Conservation (phyloP, 116 monocot genomes). For the Cymodocea nodosa region DNA sequence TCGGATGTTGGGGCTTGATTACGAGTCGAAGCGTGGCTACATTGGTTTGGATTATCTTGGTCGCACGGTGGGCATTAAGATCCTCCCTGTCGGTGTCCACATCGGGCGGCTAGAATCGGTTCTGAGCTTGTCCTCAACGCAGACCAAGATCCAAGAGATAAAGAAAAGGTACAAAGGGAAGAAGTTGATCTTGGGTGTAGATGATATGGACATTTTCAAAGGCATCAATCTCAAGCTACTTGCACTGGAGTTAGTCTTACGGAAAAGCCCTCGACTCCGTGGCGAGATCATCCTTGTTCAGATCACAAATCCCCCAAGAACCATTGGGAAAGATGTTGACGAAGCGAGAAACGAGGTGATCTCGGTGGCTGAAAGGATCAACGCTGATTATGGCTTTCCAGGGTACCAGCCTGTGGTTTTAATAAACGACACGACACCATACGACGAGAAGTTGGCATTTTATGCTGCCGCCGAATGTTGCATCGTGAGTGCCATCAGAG, state of each 20-base stretch:
- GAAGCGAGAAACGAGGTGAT: conserved; percentile 7
- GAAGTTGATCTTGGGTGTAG: conserved; percentile 11
- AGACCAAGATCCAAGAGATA: conserved; percentile 5
- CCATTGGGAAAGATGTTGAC: conserved; percentile 9
- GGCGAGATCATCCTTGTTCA: conserved; percentile 15
- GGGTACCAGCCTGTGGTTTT: conserved; percentile 13
- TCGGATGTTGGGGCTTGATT: conserved; percentile 42
- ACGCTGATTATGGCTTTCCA: conserved; percentile 4
- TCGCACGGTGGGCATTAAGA: conserved; percentile 18
- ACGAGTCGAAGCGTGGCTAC: conserved; percentile 23
- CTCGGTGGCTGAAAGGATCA: conserved; percentile 12
- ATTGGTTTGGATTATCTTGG: conserved; percentile 18
- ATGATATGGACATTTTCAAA: conserved; percentile 26
- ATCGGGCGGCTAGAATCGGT: conserved; percentile 12
- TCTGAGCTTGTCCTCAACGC: conserved; percentile 9
- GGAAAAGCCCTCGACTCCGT: conserved; percentile 2
- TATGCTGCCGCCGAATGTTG: conserved; percentile 16
- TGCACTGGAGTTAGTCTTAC: conserved; percentile 13
- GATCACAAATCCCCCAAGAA: conserved; percentile 18
- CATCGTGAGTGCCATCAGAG: conserved; percentile 17
- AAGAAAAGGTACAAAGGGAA: conserved; percentile 5
- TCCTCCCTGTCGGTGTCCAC: conserved; percentile 22
- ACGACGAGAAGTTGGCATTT: conserved; percentile 14
- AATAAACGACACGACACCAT: conserved; percentile 3
- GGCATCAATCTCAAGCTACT: conserved; percentile 20